These are phyloP conservation scores for Tubosaeta brunneosetosa DNA, from an alignment of 768 basidiomycete species.

Conservation along the genomic window DNA sequence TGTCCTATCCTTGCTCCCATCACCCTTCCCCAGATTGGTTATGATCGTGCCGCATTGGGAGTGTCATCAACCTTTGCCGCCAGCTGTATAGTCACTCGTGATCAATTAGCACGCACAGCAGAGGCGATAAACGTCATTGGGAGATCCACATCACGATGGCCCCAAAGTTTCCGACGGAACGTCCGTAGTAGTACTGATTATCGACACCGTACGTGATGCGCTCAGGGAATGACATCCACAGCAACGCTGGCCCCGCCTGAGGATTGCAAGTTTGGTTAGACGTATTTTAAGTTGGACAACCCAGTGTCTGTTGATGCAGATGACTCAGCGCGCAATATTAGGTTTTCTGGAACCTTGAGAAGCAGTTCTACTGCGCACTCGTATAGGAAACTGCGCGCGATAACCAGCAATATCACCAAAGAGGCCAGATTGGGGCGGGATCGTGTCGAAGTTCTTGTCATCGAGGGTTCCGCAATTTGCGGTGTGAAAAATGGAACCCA, in stretches of 20 bases:
- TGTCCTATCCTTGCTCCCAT: conserved; percentile 6
- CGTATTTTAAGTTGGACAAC: conserved; percentile 39
- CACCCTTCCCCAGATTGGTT: conserved; percentile 3
- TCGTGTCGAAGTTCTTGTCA: conserved; percentile 38
- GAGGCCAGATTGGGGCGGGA: conserved; percentile 45
- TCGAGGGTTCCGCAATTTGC: conserved; percentile 43
- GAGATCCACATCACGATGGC: conserved; percentile 42
- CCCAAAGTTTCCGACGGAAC: no score
- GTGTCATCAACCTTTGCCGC: conserved; percentile 5
- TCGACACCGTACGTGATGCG: conserved; percentile 52
- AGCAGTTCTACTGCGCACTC: conserved; percentile 50
- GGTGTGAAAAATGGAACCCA: conserved; percentile 46
- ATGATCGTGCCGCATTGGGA: conserved; percentile 4
- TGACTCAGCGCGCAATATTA: conserved; percentile 48
- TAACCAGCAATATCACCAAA: conserved; percentile 43
- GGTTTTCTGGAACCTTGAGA: conserved; percentile 50
- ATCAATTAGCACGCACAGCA: conserved; percentile 7
- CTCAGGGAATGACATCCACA: conserved; percentile 16
- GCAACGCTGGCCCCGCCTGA: conserved; percentile 34
- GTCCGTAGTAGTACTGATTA: conserved; percentile 54
- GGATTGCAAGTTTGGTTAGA: conserved; percentile 52
- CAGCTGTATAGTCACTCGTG: conserved; percentile 30
- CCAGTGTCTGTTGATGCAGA: conserved; percentile 41
- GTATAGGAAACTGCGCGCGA: conserved; percentile 48
- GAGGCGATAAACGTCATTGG: conserved; percentile 45